Evolutionary conservation across 2,329 filamentous ascomycete species (phyloP).

Genomic region (Endothia cerciana): DNA sequence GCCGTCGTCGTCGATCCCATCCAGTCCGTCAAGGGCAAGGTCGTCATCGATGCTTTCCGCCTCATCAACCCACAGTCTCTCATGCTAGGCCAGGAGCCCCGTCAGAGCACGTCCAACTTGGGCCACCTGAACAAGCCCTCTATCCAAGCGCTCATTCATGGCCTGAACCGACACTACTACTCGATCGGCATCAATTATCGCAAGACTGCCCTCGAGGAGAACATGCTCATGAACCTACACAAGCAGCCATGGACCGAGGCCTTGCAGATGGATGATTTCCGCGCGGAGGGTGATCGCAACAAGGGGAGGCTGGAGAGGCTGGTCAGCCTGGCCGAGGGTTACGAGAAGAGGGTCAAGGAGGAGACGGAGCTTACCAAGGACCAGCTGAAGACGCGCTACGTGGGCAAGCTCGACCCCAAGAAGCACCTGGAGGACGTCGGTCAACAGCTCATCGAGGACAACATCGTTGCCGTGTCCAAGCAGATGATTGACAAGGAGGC

Average conservation of each 20-base stretch:
- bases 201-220: constrained; percentile 96
- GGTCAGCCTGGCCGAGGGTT: constrained; percentile 88
- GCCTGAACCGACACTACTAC: constrained; percentile 98
- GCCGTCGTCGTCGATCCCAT: constrained; percentile 98
- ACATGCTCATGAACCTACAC: constrained; percentile 99
- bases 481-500: constrained; percentile 99
- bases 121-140: constrained; percentile 99
- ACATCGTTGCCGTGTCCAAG: constrained; percentile 96
- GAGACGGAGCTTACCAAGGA: constrained; percentile 97
- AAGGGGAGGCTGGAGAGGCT: constrained; percentile 86
- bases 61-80: constrained; percentile 97
- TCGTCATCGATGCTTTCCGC: constrained; percentile 98
- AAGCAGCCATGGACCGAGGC: constrained; percentile 99
- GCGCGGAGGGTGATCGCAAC: constrained; percentile 79
- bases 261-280: constrained; percentile 95
- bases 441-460: constrained; percentile 97
- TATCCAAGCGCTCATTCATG: constrained; percentile 98
- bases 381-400: constrained; percentile 97
- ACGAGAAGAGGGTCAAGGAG: constrained; percentile 98
- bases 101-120: constrained; percentile 96
- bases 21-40: constrained; percentile 99
- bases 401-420: constrained; percentile 98
- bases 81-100: constrained; percentile 96
- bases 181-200: constrained; percentile 98
- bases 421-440: constrained; percentile 98